Percentiles rank a stretch among this genome's conserved stretches.
Evolutionary conservation across 495 filamentous ascomycete genomes (phyloP).

Genomic region (Aspergillus olivimuriae): DNA sequence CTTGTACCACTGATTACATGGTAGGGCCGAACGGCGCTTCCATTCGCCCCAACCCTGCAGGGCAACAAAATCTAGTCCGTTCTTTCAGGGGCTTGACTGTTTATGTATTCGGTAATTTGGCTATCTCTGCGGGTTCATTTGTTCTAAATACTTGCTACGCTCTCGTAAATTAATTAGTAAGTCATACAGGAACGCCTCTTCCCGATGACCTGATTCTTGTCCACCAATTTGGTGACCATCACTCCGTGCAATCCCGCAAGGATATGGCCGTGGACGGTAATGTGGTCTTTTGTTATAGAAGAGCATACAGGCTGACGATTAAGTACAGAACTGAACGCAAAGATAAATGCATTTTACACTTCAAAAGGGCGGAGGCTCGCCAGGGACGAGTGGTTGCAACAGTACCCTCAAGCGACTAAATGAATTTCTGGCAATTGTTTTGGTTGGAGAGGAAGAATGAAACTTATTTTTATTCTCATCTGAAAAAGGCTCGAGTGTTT

Average conservation of each 20-base stretch:
- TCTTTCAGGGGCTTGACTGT: not conserved
- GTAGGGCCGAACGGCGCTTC: slow-evolving; percentile 2
- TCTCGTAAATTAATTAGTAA: not conserved
- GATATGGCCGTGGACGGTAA: not conserved
- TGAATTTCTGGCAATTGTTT: too few species aligned
- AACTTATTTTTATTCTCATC: too few species aligned
- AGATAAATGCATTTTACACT: not conserved
- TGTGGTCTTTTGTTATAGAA: not conserved
- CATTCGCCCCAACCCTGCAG: not conserved
- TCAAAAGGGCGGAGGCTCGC: not conserved
- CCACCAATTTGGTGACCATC: slow-evolving; percentile 1
- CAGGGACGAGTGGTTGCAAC: not conserved
- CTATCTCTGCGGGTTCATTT: not conserved
- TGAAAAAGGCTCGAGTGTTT: too few species aligned
- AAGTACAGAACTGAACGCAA: not conserved
- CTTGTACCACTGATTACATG: not conserved
- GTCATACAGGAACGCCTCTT: not conserved
- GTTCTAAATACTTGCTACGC: too few species aligned
- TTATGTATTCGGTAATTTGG: not conserved
- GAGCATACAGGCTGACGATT: not conserved
- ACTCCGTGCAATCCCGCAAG: not conserved
- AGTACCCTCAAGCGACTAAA: not conserved
- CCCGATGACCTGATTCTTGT: slow-evolving; percentile 1
- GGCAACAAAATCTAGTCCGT: not conserved
- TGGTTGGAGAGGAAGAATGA: too few species aligned